phyloP scores from a whole-genome alignment of 495 filamentous ascomycete species.

The Beverwykella pulmonaria region DNA sequence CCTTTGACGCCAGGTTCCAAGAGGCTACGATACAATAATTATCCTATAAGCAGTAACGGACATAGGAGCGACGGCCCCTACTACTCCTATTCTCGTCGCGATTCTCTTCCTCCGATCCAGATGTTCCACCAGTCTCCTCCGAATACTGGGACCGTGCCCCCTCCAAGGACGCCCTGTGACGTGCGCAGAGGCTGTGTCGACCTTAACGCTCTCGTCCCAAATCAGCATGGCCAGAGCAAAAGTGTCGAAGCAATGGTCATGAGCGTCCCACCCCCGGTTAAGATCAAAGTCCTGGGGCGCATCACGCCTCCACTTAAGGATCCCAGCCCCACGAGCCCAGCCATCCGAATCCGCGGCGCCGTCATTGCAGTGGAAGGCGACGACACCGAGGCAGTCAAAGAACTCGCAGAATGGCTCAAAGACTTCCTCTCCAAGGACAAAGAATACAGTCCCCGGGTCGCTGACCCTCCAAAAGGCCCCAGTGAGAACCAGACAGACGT shows the following conservation, averaged over 20 bases:
- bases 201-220: constrained; percentile 26
- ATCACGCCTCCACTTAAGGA: constrained; percentile 67
- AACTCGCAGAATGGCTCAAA: constrained; percentile 64
- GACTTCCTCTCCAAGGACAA: constrained; percentile 58
- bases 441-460: constrained; percentile 59
- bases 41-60: constrained; percentile 42
- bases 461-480: constrained; percentile 54
- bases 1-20: constrained; percentile 56
- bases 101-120: constrained; percentile 34
- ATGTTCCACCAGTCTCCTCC: constrained; percentile 27
- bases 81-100: constrained; percentile 22
- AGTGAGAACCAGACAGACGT: constrained; percentile 41
- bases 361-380: constrained; percentile 83
- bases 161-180: constrained; percentile 25
- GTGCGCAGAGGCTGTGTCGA: constrained; percentile 18
- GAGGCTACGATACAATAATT: constrained; percentile 51
- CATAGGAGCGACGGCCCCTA: constrained; percentile 15
- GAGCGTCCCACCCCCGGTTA: constrained; percentile 70
- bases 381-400: constrained; percentile 55
- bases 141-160: constrained; percentile 33
- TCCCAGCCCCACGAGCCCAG: constrained; percentile 49
- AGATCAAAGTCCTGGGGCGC: constrained; percentile 68
- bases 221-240: constrained; percentile 33
- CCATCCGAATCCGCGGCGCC: constrained; percentile 63
- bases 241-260: constrained; percentile 72